Base-by-base conservation (phyloP, 176 grass and related monocot genomes). In the Triticum dicoccoides region DNA sequence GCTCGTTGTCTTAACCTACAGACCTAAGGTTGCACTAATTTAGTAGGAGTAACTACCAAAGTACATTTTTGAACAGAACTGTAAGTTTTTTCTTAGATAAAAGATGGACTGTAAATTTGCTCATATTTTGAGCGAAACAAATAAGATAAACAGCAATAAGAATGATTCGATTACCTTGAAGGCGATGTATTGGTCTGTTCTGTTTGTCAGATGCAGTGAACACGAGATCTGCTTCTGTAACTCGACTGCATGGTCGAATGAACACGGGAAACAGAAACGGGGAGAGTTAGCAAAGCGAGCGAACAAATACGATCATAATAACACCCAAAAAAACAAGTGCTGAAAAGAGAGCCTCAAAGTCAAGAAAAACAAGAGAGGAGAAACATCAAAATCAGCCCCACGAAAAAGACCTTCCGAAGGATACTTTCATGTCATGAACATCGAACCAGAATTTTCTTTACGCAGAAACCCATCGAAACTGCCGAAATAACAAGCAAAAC, bases 1-100 rank as follows among this genome's bases (percentile, higher is more conserved):
- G 83, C 90, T 98, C 17, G 96, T 98, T 21, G 96, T 98, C 86
- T 98, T 98, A 35, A 98, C 93, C 96, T 96, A 77, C 80, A 86
- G 37, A 52, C 21, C 49, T 85, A 84, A 84, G 54, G 27, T 64
- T 34, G 35, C 61, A 61, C 17, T 33, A 20, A 23, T 33, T 81
- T 5, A 91, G 62, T 8, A 8, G 6, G 49, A 52, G 54, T 59
- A 21, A 59, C 7, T 59, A 59, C 7, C 20, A 8, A 6, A 49
- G 45, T 14, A 49, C 45, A 49, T 49, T 14, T 49, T 49, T 49
- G 3, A 12, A 47, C 44, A 47, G 44, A 47, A 13, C 33, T 71
- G 45, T 45, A 51, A 29, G 13, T 18, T 17, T 11, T 9, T 52
- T 76, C 14, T 76, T 69, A 20, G 66, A 37, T 10, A 32, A 9